Evolutionary conservation across 257 asterid species (phyloP), one percentile per base, ranked within the genome.

Genomic region (Nyctanthes arbortristis): DNA sequence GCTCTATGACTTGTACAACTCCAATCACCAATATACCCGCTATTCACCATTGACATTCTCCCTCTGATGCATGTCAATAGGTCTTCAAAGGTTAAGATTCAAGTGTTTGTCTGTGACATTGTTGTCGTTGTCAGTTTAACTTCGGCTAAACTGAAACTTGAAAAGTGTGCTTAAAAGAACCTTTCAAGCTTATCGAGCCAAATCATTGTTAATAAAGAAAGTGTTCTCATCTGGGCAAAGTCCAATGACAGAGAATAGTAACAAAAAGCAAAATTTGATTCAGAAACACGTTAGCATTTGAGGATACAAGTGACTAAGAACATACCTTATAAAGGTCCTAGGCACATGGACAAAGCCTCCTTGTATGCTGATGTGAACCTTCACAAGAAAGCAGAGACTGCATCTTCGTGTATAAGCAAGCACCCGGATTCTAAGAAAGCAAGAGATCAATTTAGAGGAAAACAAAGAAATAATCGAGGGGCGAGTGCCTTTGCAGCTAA

Each of bases 331-430:
- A 61, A 52, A 28, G 35, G 2, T 56, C 63, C 72, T 80, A 91
- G 35, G 96, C 96, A 56, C 97, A 91, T n/a, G 91, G 94, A 73
- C 96, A 90, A 49, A 90, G 87, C 82, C 95, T 87, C 82, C 83
- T 88, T 18, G 94, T 87, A 78, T 87, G 84, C 76, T 80, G 82
- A 81, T 89, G 94, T 4, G 89, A 88, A 24, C 96, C 98, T 30
- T 88, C 88, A 43, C 96, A 92, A 54, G 96, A 92, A 58, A 92
- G 92, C 72, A 80, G 64, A 32, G 92, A 84, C 37, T 57, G 81
- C 66, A 80, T 69, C 22, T 69, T 81, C 2, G 88, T 82, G 74
- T 84, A 89, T 79, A 89, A 74, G 87, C 98, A 88, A 11, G 96
- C 87, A 45, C 96, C 96, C 4, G 94, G 96, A 59, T 84, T 85